phyloP scores from a whole-genome alignment of 169 alveolate species.

The Plasmodium billcollinsi region DNA sequence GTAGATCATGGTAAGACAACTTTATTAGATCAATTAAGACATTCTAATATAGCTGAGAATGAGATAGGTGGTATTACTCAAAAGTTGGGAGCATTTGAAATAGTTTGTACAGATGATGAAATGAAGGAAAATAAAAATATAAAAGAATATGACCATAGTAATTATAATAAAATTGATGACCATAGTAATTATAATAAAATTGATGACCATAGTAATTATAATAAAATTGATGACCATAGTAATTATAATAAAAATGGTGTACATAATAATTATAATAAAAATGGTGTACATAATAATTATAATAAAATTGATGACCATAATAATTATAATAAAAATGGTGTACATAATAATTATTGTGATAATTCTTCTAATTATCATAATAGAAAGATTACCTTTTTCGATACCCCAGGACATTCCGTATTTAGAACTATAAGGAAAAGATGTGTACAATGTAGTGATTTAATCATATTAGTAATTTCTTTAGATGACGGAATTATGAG shows the following conservation, averaged over 20 bases:
- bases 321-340: no score
- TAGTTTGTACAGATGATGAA: conserved; percentile 73
- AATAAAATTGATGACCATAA: no score
- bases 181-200: no score
- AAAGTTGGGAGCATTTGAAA: conserved; percentile 95
- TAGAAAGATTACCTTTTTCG: conserved; percentile 90
- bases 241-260: no score
- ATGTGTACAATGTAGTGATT: conserved; percentile 96
- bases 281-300: no score
- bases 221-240: no score
- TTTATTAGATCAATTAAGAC: conserved; percentile 88
- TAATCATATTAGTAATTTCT: conserved; percentile 94
- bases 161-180: no score
- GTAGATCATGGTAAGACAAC: conserved; percentile 99
- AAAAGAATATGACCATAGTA: no score
- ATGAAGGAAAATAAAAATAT: no score
- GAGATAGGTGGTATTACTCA: conserved; percentile 96
- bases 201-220: no score
- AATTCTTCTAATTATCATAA: conserved; percentile 46
- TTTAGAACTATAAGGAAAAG: conserved; percentile 93
- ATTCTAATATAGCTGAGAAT: conserved; percentile 84
- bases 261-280: no score
- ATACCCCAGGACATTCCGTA: conserved; percentile 98
- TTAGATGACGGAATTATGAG: conserved; percentile 96
- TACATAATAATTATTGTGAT: no score